Evolutionary conservation across 306 rosid species (phyloP).

Genomic region (Amphicarpaea edgeworthii): DNA sequence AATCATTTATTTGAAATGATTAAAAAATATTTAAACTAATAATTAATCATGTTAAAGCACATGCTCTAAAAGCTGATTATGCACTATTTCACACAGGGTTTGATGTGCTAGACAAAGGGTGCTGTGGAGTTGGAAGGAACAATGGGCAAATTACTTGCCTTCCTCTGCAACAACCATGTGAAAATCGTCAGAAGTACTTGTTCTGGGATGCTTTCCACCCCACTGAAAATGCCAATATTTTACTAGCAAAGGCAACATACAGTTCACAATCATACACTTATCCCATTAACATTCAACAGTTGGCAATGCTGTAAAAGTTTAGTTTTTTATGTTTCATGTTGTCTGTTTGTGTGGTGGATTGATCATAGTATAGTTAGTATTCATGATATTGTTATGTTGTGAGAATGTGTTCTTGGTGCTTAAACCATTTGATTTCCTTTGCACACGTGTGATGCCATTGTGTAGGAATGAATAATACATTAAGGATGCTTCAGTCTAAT

Average conservation of each 20-base stretch:
- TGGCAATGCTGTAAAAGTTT: constrained; percentile 57
- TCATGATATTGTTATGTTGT: constrained; percentile 9
- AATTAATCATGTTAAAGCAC: background rate
- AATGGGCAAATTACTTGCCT: constrained; percentile 93
- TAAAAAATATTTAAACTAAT: too few species aligned
- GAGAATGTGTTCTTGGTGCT: constrained; percentile 39
- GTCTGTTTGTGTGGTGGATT: constrained; percentile 1
- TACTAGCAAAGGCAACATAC: constrained; percentile 63
- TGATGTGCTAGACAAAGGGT: constrained; percentile 83
- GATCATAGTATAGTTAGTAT: background rate
- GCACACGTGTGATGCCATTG: background rate
- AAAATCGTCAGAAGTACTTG: constrained; percentile 68
- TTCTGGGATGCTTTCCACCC: constrained; percentile 98
- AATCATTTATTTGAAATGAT: too few species aligned
- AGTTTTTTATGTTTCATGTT: background rate
- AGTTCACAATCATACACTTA: constrained; percentile 63
- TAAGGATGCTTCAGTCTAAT: constrained; percentile 9
- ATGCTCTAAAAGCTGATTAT: constrained; percentile 17
- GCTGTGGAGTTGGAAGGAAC: constrained; percentile 93
- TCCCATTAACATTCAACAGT: constrained; percentile 83
- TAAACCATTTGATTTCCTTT: constrained; percentile 7
- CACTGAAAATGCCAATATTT: constrained; percentile 73
- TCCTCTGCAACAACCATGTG: constrained; percentile 78
- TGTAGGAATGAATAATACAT: constrained; percentile 11
- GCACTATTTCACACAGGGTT: constrained; percentile 62